Base-by-base conservation (phyloP, 2,329 filamentous ascomycete species). In the Coleophoma eucalyptorum region DNA sequence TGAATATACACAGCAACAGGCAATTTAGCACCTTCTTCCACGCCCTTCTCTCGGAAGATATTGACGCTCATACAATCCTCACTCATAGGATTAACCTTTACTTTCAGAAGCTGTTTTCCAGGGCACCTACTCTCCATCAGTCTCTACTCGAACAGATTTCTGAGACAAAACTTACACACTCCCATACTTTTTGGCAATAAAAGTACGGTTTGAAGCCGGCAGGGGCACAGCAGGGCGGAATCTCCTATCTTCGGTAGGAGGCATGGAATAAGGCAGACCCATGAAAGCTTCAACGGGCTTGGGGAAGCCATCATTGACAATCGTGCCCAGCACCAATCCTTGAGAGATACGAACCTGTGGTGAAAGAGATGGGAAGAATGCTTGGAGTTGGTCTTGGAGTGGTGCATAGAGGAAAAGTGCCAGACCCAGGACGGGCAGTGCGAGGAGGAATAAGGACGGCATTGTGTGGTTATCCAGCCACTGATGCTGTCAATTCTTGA, bases 1-100 rank as follows among this genome's bases (percentile, higher is more conserved):
- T 86, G 82, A 31, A 86, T 69, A 59, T 83, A 86, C 1, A 85
- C 64, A 6, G 79, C 67, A 16, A 82, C 76, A 4, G 79, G 74
- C 20, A 76, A 53, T 50, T 50, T 56, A 42, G 48, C 46, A 13
- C 43, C 50, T 58, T 63, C 47, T 55, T 62, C 34, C 52, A 59
- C 31, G 61, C 42, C 16, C 55, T 58, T 46, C 60, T 64, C 46
- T 62, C 62, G 32, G 57, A 73, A 78, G 16, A 81, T 62, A 56
- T 81, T 80, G 8, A 72, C 61, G 48, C 72, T 76, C 38, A 82
- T 68, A 46, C 77, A 79, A 59, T 79, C 69, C 66, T 82, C 79
- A 41, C 53, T 55, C 19, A 40, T 52, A 13, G 42, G 34, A 7
- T 18, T 38, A 45, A 69, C 60, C 41, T 50, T 50, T 26, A 49